A percentile compares a stretch with the other conserved stretches of the same genome.
Conservation (phyloP, 345 rosid genomes). For the Salix purpurea region DNA sequence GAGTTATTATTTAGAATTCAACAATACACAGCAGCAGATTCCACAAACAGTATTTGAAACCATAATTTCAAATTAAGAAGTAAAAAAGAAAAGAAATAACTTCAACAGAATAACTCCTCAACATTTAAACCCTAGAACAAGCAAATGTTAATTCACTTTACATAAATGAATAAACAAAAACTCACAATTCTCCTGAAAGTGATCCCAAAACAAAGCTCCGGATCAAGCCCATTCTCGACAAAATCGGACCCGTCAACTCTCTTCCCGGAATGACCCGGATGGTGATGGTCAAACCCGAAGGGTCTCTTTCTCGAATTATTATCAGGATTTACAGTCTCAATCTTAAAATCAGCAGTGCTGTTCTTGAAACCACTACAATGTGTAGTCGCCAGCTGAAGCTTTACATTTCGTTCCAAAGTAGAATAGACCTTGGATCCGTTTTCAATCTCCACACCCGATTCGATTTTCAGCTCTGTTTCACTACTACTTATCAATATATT, state of each 20-base stretch:
- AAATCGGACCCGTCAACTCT: slow-evolving; percentile 48
- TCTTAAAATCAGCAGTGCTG: slow-evolving; percentile 47
- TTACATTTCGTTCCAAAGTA: slow-evolving; percentile 39
- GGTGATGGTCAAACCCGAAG: slow-evolving; percentile 6
- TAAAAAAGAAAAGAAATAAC: not conserved
- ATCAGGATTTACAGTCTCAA: slow-evolving; percentile 66
- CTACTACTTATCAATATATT: not conserved
- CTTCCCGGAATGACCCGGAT: slow-evolving; percentile 19
- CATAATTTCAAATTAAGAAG: not conserved
- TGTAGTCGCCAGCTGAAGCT: slow-evolving; percentile 65
- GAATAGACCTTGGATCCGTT: slow-evolving; percentile 8
- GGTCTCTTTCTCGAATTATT: slow-evolving; percentile 21
- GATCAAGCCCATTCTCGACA: slow-evolving; percentile 56
- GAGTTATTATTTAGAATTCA: not conserved
- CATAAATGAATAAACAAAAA: not conserved
- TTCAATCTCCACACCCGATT: not conserved
- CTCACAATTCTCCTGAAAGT: slow-evolving; percentile 81
- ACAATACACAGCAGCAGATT: not conserved
- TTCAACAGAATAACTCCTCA: not conserved
- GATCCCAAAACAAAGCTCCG: slow-evolving; percentile 53
- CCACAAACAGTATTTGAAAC: not conserved
- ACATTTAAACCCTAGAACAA: not conserved
- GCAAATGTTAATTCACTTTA: not conserved
- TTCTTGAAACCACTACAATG: slow-evolving; percentile 39
- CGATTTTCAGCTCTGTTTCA: not conserved